These are phyloP conservation scores for Monilinia laxa DNA, from an alignment of 2,329 filamentous ascomycete genomes.

Conservation along the genomic window DNA sequence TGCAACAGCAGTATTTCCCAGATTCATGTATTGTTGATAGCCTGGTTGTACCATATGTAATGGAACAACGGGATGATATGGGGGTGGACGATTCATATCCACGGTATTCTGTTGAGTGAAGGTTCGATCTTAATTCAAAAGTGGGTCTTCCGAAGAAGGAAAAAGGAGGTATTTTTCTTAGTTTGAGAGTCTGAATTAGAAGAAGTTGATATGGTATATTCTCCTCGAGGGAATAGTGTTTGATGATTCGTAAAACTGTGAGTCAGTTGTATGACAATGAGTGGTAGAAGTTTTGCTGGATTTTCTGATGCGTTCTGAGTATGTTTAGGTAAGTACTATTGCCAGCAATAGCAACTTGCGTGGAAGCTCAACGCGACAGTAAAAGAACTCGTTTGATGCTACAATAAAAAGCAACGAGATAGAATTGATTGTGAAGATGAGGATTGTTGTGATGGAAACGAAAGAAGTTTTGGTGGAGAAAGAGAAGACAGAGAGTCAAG, in stretches of 20 bases:
- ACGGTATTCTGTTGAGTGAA: background rate
- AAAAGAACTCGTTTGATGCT: conserved; percentile 2
- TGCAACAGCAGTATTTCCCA: background rate
- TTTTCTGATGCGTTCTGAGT: background rate
- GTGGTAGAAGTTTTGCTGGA: background rate
- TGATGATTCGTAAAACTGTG: background rate
- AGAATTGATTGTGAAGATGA: background rate
- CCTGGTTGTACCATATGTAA: background rate
- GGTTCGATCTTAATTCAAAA: background rate
- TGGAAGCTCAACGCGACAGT: conserved; percentile 10
- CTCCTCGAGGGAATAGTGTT: background rate
- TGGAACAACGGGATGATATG: background rate
- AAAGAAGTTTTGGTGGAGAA: background rate
- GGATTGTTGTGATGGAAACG: background rate
- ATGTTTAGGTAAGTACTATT: background rate
- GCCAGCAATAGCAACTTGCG: conserved; percentile 8
- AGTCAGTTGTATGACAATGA: background rate
- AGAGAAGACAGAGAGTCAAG: background rate
- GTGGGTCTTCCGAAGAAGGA: background rate
- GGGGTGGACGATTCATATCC: conserved; percentile 1
- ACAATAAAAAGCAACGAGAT: conserved; percentile 18
- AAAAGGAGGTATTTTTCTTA: background rate
- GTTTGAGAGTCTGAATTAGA: background rate
- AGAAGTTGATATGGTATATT: background rate
- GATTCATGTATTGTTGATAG: background rate